Conservation (phyloP, 495 filamentous ascomycete species). For the Penicillium lividum region DNA sequence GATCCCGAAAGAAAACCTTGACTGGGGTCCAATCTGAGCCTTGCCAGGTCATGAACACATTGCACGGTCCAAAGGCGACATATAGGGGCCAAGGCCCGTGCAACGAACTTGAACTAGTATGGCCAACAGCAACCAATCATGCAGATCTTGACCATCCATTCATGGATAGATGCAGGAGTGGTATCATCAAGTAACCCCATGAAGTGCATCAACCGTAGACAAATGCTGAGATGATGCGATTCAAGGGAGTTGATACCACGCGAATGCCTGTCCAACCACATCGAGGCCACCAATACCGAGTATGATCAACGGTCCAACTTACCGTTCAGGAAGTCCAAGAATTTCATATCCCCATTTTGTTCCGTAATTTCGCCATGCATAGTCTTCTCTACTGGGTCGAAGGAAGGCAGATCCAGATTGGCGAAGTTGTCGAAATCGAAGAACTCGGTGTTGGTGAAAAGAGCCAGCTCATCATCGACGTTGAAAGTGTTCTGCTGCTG, state of each 20-base stretch:
- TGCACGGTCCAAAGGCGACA: conserved; percentile 18
- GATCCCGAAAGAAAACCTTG: conserved; percentile 6
- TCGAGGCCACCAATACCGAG: conserved; percentile 15
- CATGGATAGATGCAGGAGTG: not conserved
- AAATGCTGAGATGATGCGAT: conserved; percentile 20
- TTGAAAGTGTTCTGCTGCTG: conserved; percentile 58
- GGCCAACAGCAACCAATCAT: conserved; percentile 14
- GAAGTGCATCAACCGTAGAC: conserved; percentile 5
- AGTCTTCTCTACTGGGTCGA: conserved; percentile 33
- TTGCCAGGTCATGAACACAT: conserved; percentile 3
- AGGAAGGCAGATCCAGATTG: conserved; percentile 41
- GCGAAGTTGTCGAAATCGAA: conserved; percentile 77
- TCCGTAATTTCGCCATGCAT: conserved; percentile 24
- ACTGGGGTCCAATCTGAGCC: conserved; percentile 10
- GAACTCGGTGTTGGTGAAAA: conserved; percentile 94
- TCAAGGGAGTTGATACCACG: conserved; percentile 13
- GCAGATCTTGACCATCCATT: not conserved
- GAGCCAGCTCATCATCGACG: conserved; percentile 73
- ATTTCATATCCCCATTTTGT: conserved; percentile 41
- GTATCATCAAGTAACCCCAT: conserved; percentile 10
- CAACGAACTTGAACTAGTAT: conserved; percentile 3
- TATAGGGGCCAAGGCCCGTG: conserved; percentile 15
- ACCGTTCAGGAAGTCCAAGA: conserved; percentile 49
- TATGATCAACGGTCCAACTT: conserved; percentile 25
- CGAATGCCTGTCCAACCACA: conserved; percentile 14